Evolutionary conservation across 371 early-diverging fungal genomes (phyloP).

Genomic region (Saksenaea oblongispora): DNA sequence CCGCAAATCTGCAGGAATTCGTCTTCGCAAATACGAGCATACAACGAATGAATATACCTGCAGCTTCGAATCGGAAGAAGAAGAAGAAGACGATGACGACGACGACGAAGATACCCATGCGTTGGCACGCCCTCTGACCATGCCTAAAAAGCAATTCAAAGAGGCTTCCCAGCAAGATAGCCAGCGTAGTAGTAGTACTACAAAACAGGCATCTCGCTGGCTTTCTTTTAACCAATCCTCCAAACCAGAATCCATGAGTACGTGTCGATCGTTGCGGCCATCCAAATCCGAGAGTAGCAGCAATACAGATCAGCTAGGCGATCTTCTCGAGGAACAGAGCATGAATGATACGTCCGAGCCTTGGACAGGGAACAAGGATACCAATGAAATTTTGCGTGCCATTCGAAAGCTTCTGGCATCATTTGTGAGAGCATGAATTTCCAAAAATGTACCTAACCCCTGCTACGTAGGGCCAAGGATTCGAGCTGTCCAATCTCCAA

Average conservation of each 20-base stretch:
- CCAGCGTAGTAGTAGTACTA: too few species aligned
- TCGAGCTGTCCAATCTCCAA: conserved; percentile 69
- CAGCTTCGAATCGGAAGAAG: conserved; percentile 9
- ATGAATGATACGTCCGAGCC: conserved; percentile 18
- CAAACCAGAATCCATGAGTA: not conserved
- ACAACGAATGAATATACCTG: conserved; percentile 13
- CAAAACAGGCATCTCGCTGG: not conserved
- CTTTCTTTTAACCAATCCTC: not conserved
- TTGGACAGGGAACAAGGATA: conserved; percentile 59
- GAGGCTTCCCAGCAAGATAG: not conserved
- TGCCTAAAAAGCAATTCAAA: not conserved
- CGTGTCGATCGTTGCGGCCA: not conserved
- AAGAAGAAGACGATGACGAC: not conserved
- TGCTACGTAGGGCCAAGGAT: conserved; percentile 76
- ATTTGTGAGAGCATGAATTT: too few species aligned
- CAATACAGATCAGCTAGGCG: not conserved
- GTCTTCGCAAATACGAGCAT: conserved; percentile 29
- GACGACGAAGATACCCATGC: conserved; percentile 11
- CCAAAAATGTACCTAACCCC: too few species aligned
- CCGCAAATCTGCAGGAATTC: conserved; percentile 19
- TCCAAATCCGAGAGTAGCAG: not conserved
- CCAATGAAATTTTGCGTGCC: conserved; percentile 64
- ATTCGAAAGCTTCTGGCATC: conserved; percentile 63
- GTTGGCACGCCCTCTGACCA: conserved; percentile 8
- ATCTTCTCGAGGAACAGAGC: not conserved